Evolutionary conservation across 2,329 filamentous ascomycete genomes (phyloP).

Genomic region (Monosporascus sp.): DNA sequence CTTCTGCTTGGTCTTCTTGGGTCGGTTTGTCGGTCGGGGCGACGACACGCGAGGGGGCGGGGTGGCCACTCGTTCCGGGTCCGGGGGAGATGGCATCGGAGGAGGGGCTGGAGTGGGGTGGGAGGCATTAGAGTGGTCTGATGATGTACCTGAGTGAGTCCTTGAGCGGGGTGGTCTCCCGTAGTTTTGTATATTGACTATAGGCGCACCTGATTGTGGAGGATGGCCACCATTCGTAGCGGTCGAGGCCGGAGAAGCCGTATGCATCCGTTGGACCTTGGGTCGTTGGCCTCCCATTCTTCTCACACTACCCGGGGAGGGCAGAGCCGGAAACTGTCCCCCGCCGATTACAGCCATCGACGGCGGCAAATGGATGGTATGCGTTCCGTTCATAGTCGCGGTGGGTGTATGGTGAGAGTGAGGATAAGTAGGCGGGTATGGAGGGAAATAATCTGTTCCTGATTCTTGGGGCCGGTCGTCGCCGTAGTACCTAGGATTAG

Average conservation of each 20-base stretch:
- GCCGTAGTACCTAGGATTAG: conserved; percentile 35
- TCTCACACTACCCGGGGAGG: conserved; percentile 70
- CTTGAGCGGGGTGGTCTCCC: conserved; percentile 44
- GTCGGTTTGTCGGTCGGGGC: conserved; percentile 41
- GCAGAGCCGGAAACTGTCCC: conserved; percentile 73
- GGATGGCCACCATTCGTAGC: conserved; percentile 42
- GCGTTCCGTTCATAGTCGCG: conserved; percentile 19
- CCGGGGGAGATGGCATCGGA: conserved; percentile 43
- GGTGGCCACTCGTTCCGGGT: conserved; percentile 55
- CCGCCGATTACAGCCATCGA: conserved; percentile 79
- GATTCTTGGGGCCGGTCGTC: conserved; percentile 30
- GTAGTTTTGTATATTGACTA: conserved; percentile 35
- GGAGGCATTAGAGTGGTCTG: conserved; percentile 44
- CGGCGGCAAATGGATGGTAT: conserved; percentile 38
- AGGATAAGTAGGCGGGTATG: conserved; percentile 23
- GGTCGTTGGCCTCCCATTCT: conserved; percentile 36
- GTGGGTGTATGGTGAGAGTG: conserved; percentile 21
- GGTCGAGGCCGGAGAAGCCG: conserved; percentile 66
- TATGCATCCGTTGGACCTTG: conserved; percentile 63
- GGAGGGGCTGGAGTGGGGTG: conserved; percentile 44
- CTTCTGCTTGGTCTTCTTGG: conserved; percentile 51
- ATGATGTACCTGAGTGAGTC: conserved; percentile 53
- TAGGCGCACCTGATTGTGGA: conserved; percentile 30
- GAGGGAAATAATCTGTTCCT: conserved; percentile 30
- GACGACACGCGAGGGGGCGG: conserved; percentile 44